Percentiles rank a stretch among this genome's conserved stretches.
These are phyloP conservation scores for Sarocladium brachiariae DNA, from an alignment of 2,329 filamentous ascomycete genomes.

Conservation along the genomic window DNA sequence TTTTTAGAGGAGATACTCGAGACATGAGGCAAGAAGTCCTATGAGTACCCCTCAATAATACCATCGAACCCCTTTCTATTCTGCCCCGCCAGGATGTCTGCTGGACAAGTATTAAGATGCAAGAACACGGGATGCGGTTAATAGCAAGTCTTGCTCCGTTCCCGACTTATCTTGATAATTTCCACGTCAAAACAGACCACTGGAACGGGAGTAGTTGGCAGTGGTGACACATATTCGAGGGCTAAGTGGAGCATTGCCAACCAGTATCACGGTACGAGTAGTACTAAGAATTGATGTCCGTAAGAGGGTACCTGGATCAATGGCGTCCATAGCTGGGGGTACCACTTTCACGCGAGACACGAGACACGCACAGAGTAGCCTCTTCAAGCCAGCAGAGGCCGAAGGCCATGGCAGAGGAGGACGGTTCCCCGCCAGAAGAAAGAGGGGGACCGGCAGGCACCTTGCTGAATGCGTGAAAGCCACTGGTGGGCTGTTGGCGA, in stretches of 20 bases:
- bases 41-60: no score
- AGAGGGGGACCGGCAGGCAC: slow-evolving; percentile 8
- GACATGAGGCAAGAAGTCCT: neutral
- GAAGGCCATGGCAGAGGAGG: neutral
- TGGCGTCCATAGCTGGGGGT: neutral
- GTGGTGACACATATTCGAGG: neutral
- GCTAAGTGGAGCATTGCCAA: no score
- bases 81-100: no score
- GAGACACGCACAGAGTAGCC: neutral
- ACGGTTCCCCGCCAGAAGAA: slow-evolving; percentile 3
- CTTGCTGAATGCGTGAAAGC: slow-evolving; percentile 5
- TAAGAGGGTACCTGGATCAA: neutral
- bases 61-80: no score
- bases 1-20: neutral
- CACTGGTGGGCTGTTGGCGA: neutral
- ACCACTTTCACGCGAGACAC: neutral
- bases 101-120: no score
- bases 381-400: neutral
- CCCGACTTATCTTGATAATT: neutral
- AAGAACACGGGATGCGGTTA: no score
- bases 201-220: neutral
- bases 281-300: no score
- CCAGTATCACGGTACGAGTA: no score
- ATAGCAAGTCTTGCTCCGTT: neutral
- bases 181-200: neutral